Evolutionary conservation across 192 early-diverging fungal species (phyloP).

Genomic region (Podila horticola): DNA sequence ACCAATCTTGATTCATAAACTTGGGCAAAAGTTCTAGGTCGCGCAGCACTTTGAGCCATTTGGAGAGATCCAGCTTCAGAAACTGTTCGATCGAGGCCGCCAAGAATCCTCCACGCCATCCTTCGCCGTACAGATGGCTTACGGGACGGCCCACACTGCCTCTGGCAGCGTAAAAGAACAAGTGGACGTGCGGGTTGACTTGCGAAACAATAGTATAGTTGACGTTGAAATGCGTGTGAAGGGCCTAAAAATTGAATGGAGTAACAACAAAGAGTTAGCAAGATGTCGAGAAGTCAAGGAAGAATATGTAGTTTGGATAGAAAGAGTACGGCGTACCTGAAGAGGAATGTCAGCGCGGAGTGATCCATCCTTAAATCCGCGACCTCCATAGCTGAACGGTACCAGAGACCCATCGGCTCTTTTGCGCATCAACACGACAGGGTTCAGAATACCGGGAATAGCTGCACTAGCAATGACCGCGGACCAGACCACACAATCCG

Average conservation of each 20-base stretch:
- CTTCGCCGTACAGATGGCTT: conserved; percentile 72
- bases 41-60: conserved; percentile 84
- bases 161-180: conserved; percentile 88
- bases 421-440: conserved; percentile 87
- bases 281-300: neutral
- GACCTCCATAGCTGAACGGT: conserved; percentile 79
- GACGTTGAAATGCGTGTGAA: conserved; percentile 85
- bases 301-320: neutral
- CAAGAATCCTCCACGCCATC: conserved; percentile 94
- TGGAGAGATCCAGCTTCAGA: conserved; percentile 86
- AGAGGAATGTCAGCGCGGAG: conserved; percentile 86
- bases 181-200: conserved; percentile 88
- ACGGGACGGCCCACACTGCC: conserved; percentile 82
- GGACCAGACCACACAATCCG: conserved; percentile 88
- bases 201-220: conserved; percentile 87
- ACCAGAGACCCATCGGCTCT: conserved; percentile 67
- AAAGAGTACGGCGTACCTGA: conserved; percentile 19
- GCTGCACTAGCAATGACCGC: conserved; percentile 90
- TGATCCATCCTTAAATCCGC: conserved; percentile 88
- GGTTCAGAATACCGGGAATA: conserved; percentile 85
- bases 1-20: conserved; percentile 81
- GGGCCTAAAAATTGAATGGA: conserved; percentile 35
- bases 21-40: conserved; percentile 84
- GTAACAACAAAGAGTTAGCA: neutral
- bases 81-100: conserved; percentile 80